Conservation (phyloP, 805 yeast genomes). For the Sungouiozyma ichnusensis region DNA sequence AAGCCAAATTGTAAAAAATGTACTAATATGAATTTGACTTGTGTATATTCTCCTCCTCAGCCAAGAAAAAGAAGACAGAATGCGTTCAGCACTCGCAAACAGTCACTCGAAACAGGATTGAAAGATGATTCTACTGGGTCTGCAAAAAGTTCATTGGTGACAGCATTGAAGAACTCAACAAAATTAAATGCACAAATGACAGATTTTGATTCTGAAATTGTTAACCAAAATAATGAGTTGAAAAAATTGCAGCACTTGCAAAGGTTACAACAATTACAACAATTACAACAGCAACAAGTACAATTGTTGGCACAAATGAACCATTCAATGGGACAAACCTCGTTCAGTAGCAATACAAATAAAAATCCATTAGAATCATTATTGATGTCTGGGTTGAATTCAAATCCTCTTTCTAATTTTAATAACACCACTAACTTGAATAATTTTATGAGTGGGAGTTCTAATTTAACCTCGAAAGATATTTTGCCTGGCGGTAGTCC, state of each 20-base stretch:
- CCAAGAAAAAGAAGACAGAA: slow-evolving; percentile 16
- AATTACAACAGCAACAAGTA: slow-evolving; percentile 12
- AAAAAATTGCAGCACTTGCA: slow-evolving; percentile 19
- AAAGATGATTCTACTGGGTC: slow-evolving; percentile 1
- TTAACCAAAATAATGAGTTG: slow-evolving; percentile 9
- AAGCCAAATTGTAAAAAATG: slow-evolving; percentile 78
- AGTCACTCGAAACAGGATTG: neutral
- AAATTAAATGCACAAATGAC: neutral
- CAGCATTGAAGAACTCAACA: neutral
- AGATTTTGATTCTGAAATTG: slow-evolving; percentile 3
- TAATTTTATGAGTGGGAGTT: neutral
- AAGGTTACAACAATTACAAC: slow-evolving; percentile 18
- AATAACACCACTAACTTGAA: slow-evolving; percentile 1
- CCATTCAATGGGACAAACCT: slow-evolving; percentile 2
- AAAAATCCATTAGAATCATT: slow-evolving; percentile 1
- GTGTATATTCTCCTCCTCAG: slow-evolving; percentile 42
- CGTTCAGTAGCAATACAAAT: slow-evolving; percentile 1
- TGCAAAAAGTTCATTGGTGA: neutral
- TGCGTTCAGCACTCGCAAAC: neutral
- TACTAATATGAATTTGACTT: slow-evolving; percentile 62
- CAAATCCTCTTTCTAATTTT: neutral
- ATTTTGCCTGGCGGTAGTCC: neutral
- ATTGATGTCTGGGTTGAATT: neutral
- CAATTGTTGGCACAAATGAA: slow-evolving; percentile 7
- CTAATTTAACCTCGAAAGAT: neutral